Evolutionary conservation across 306 rosid species (phyloP), one percentile per base, ranked within the genome.

Genomic region (Ziziphus jujuba): DNA sequence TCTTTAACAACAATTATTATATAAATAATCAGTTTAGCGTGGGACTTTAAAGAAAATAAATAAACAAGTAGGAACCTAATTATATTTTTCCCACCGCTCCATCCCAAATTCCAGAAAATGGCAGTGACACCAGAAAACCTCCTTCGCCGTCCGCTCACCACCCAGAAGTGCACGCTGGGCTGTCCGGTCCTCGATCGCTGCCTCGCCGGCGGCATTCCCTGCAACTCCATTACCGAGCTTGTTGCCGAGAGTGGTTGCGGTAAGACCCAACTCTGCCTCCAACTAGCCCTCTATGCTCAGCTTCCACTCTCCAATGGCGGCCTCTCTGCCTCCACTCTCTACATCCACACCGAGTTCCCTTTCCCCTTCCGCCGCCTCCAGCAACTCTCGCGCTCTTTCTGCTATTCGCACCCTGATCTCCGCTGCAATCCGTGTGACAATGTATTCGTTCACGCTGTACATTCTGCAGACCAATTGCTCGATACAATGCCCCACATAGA

Each of bases 201-300:
- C 71, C 87, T 87, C 34, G 66, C 67, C 51, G 92, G 95, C 24
- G 98, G 98, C 23, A n/a, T 92, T 14, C 87, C 97, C 45, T 87
- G 90, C 83, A 75, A 75, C 67, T 92, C 96, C 28, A 5, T 90
- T 0, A 92, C 91, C 0, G 98, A 92, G 61, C 55, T 89, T 61
- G 89, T 84, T 15, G 92, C 87, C 16, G 98, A 92, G 72, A 87
- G 97, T 77, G 85, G 90, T 6, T 67, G 59, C 70, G 98, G 98
- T 43, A 90, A 90, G 81, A 90, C 98, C 20, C 98, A 92, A 35
- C 57, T 92, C 52, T 92, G 96, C 79, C 98, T 92, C 74, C 98
- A 92, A 67, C 88, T 92, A 53, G 79, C 61, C 17, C 91, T 89
- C 77, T 77, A 82, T 21, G 93, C 97, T 24, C 98, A 89, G 72